phyloP scores from a whole-genome alignment of 768 basidiomycete genomes.

The Royoungia palumana region DNA sequence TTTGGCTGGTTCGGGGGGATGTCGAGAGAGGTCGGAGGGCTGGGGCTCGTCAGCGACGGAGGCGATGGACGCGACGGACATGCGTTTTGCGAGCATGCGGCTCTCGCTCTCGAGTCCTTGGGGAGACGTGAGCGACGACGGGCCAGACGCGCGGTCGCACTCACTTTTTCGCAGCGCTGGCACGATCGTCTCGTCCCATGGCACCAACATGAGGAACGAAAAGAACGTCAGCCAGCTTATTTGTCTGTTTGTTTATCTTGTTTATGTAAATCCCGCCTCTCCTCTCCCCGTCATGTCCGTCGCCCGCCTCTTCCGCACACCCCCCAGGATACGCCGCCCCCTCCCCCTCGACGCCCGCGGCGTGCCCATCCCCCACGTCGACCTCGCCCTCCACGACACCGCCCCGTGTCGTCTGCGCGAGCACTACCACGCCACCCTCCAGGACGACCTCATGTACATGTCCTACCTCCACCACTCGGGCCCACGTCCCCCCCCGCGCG shows the following conservation, averaged over 20 bases:
- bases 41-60: slow-evolving; percentile 48
- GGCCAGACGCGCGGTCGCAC: background rate
- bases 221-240: slow-evolving; percentile 9
- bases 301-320: slow-evolving; percentile 50
- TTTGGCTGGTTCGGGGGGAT: slow-evolving; percentile 34
- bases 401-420: slow-evolving; percentile 70
- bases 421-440: slow-evolving; percentile 81
- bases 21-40: slow-evolving; percentile 18
- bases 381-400: slow-evolving; percentile 64
- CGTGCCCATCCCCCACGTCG: slow-evolving; percentile 73
- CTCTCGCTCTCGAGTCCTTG: slow-evolving; percentile 83
- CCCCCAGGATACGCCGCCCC: slow-evolving; percentile 42
- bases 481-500: slow-evolving; percentile 50
- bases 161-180: slow-evolving; percentile 77
- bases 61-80: slow-evolving; percentile 69
- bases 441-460: slow-evolving; percentile 92
- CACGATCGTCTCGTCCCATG: slow-evolving; percentile 83
- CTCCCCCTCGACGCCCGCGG: slow-evolving; percentile 50
- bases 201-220: slow-evolving; percentile 39
- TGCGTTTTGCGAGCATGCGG: slow-evolving; percentile 68
- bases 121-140: background rate
- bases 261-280: background rate
- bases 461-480: slow-evolving; percentile 75
- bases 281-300: slow-evolving; percentile 10
- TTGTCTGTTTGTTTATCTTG: slow-evolving; percentile 1